Conservation (phyloP, 805 yeast genomes). For the Komagataella pseudopastoris region DNA sequence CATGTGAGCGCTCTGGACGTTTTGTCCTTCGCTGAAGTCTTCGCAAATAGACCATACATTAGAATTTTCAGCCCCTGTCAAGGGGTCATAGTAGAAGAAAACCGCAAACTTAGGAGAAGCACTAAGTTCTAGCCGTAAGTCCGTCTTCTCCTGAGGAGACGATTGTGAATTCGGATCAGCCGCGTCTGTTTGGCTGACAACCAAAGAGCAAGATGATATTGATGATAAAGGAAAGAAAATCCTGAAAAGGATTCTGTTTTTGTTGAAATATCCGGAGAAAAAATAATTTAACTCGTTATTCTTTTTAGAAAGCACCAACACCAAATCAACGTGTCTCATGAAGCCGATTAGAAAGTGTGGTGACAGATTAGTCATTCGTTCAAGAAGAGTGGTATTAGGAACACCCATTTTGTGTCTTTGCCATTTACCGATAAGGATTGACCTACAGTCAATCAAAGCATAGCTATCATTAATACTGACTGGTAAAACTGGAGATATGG, state of each 20-base stretch:
- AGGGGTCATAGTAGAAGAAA: constrained; percentile 44
- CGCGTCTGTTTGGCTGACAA: constrained; percentile 24
- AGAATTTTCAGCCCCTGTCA: constrained; percentile 26
- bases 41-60: constrained; percentile 76
- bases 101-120: constrained; percentile 73
- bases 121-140: constrained; percentile 16
- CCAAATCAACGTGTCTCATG: constrained; percentile 57
- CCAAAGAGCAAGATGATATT: constrained; percentile 44
- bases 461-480: constrained; percentile 51
- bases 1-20: constrained; percentile 53
- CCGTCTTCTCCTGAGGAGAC: constrained; percentile 20
- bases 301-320: constrained; percentile 57
- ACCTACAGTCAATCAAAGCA: constrained; percentile 51
- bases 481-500: constrained; percentile 19
- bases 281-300: constrained; percentile 67
- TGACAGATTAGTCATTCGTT: constrained; percentile 43
- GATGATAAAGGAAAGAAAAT: constrained; percentile 56
- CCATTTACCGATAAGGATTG: constrained; percentile 71
- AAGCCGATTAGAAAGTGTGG: constrained; percentile 51
- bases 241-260: constrained; percentile 54
- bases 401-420: constrained; percentile 62
- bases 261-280: constrained; percentile 59
- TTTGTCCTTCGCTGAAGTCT: constrained; percentile 76
- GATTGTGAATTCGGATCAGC: constrained; percentile 32
- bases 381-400: constrained; percentile 24